These are phyloP conservation scores for Fragilaria radians DNA, from an alignment of 108 stramenopile genomes.

Conservation along the genomic window DNA sequence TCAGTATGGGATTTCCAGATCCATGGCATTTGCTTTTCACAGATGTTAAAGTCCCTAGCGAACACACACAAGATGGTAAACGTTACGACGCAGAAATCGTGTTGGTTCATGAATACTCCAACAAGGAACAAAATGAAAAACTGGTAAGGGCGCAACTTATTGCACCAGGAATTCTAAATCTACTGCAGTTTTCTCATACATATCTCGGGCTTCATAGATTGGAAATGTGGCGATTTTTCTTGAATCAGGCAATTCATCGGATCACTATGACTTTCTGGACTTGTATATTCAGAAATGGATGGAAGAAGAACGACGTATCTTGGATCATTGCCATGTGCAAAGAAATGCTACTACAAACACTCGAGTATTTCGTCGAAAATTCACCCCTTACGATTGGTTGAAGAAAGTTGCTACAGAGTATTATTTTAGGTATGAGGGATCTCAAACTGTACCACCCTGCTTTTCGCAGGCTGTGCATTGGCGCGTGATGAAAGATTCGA, in stretches of 20 bases:
- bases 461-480: constrained; percentile 19
- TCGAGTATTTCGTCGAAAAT: background rate
- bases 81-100: constrained; percentile 64
- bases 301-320: constrained; percentile 1
- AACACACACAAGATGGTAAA: constrained; percentile 50
- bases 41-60: constrained; percentile 54
- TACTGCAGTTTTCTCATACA: too few species aligned
- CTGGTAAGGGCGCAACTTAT: background rate
- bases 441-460: constrained; percentile 47
- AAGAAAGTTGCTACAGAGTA: constrained; percentile 30
- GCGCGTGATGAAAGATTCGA: constrained; percentile 52
- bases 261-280: too few species aligned
- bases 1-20: constrained; percentile 30
- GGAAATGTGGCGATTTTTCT: too few species aligned
- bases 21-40: constrained; percentile 37
- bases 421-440: constrained; percentile 46
- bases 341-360: background rate
- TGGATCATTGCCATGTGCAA: background rate
- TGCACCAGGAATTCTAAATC: too few species aligned
- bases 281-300: background rate
- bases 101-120: constrained; percentile 24
- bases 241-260: too few species aligned
- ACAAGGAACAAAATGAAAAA: background rate
- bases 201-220: too few species aligned
- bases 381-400: constrained; percentile 1